phyloP scores from a whole-genome alignment of 2,329 filamentous ascomycete species.

The Calcarisporium arbuscula region DNA sequence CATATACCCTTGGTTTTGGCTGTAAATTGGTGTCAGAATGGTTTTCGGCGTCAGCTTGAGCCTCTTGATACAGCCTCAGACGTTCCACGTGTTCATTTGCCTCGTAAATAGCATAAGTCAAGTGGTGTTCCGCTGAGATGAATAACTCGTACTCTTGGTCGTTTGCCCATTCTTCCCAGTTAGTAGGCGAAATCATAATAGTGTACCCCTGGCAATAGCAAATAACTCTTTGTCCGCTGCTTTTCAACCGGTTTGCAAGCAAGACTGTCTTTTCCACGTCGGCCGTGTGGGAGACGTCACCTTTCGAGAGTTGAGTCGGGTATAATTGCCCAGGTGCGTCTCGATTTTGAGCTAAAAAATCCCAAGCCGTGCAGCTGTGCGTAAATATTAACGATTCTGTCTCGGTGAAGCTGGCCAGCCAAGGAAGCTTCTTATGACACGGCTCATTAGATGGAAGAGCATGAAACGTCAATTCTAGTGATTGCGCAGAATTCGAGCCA shows the following conservation, averaged over 20 bases:
- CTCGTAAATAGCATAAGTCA: slow-evolving; percentile 33
- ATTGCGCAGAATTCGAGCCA: slow-evolving; percentile 4
- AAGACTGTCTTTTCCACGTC: slow-evolving; percentile 15
- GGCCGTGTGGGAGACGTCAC: slow-evolving; percentile 11
- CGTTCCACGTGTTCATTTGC: no score
- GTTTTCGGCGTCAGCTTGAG: no score
- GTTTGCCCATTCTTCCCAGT: slow-evolving; percentile 31
- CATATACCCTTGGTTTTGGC: slow-evolving; percentile 15
- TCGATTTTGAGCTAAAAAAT: slow-evolving; percentile 19
- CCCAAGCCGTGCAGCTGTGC: slow-evolving; percentile 26
- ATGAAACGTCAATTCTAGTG: slow-evolving; percentile 10
- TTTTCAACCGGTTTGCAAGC: slow-evolving; percentile 26
- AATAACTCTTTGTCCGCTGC: slow-evolving; percentile 29
- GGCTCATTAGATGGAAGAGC: slow-evolving; percentile 11
- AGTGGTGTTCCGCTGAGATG: slow-evolving; percentile 2
- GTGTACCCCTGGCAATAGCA: slow-evolving; percentile 23
- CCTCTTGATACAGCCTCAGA: no score
- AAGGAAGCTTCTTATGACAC: slow-evolving; percentile 12
- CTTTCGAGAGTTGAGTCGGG: slow-evolving; percentile 14
- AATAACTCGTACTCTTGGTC: no score
- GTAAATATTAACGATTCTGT: slow-evolving; percentile 23
- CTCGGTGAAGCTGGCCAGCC: slow-evolving; percentile 20
- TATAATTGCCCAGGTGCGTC: slow-evolving; percentile 5
- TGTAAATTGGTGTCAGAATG: slow-evolving; percentile 3
- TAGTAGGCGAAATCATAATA: slow-evolving; percentile 33